Evolutionary conservation across 257 asterid genomes (phyloP).

Genomic region (Scutellaria baicalensis): DNA sequence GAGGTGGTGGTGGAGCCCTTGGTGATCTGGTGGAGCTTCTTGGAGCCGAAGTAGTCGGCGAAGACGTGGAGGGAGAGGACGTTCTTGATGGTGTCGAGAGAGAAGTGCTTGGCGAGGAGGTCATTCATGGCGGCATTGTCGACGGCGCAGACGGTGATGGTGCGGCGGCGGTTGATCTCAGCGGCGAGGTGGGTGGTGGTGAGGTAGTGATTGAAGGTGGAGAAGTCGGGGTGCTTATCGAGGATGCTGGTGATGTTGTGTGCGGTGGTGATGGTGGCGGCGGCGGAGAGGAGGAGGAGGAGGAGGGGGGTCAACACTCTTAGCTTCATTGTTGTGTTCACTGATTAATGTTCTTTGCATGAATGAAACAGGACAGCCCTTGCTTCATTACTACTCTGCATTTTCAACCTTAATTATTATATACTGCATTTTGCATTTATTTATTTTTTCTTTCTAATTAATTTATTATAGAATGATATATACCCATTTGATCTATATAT

Average conservation of each 20-base stretch:
- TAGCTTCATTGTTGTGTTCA: slow-evolving; percentile 10
- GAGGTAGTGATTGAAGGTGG: slow-evolving; percentile 87
- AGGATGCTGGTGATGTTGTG: slow-evolving; percentile 82
- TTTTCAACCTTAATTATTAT: not conserved
- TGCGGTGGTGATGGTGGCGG: slow-evolving; percentile 30
- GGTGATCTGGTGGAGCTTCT: slow-evolving; percentile 68
- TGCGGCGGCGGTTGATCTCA: slow-evolving; percentile 82
- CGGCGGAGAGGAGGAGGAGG: slow-evolving; percentile 16
- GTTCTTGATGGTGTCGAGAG: slow-evolving; percentile 49
- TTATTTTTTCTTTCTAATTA: no score
- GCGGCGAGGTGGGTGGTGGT: slow-evolving; percentile 75
- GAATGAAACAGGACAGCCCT: not conserved
- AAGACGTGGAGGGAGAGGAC: slow-evolving; percentile 78
- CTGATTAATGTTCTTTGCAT: not conserved
- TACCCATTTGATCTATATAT: no score
- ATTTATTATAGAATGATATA: no score
- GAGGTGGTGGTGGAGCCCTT: slow-evolving; percentile 71
- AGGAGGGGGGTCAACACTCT: not conserved
- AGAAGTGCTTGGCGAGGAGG: slow-evolving; percentile 42
- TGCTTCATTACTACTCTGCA: not conserved
- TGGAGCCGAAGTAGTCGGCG: slow-evolving; percentile 81
- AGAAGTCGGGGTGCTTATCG: slow-evolving; percentile 60
- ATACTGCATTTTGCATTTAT: not conserved
- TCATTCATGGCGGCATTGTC: slow-evolving; percentile 72
- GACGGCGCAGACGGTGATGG: slow-evolving; percentile 83